Evolutionary conservation across 2,329 filamentous ascomycete species (phyloP), one percentile per base, ranked within the genome.

Genomic region (Chaetomiaceae sp.): DNA sequence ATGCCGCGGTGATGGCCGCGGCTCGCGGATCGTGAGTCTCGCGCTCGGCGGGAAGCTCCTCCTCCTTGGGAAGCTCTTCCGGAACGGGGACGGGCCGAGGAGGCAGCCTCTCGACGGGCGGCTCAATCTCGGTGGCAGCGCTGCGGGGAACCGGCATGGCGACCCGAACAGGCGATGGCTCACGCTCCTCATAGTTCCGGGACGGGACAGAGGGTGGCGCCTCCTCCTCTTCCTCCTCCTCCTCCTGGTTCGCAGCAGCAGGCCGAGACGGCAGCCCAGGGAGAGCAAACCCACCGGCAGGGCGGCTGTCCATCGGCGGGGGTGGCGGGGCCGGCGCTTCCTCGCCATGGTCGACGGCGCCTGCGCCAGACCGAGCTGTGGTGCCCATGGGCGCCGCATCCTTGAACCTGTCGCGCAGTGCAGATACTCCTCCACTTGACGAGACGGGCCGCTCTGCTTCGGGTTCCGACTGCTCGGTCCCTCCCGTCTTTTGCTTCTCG

Each of bases 381-480:
- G 70, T 79, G 33, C 84, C 81, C 71, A 90, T 88, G 1, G 88
- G 87, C 15, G 83, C 74, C n/a, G 83, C 80, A 47, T 85, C 84
- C 69, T 88, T 87, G 75, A 96, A 95, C 49, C 87, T 87, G 67
- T 96, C 89, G 59, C 87, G 84, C 55, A 96, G 77, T 34, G 89
- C 83, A 56, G 84, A 80, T 37, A 96, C 79, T 27, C 85, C 85
- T 45, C 84, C 85, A 42, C 79, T 69, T 14, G 83, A 76, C 2
- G 82, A 78, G 7, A 76, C 69, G 42, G 82, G 77, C 22, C 48
- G 20, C 50, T 55, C 49, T 12, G 39, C 44, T 34, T 58, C 77
- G 58, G 77, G 72, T 51, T 74, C 68, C 56, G 72, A 69, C 34
- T 75, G 74, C 2, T 70, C 69, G 61, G 70, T 64, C 12, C 78